These are phyloP conservation scores for Monosporascus sp. DNA, from an alignment of 2,329 filamentous ascomycete species.

Conservation along the genomic window DNA sequence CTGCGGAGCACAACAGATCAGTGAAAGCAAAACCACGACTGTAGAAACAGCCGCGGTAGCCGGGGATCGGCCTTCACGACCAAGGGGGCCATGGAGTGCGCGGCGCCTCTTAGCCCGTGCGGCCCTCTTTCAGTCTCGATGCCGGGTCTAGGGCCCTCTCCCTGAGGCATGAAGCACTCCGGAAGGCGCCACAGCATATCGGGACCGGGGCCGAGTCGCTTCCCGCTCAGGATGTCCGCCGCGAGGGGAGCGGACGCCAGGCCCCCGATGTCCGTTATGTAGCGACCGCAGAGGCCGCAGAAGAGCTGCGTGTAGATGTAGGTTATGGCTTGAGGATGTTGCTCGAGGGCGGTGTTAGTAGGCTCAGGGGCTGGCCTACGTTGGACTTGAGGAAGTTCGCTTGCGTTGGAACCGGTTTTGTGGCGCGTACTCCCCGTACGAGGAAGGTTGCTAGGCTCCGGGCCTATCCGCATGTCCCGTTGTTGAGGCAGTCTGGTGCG, in stretches of 20 bases:
- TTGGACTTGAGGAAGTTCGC: too few relatives aligned
- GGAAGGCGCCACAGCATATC: neutral
- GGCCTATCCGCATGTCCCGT: too few relatives aligned
- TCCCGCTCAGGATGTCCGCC: neutral
- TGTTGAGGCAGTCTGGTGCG: too few relatives aligned
- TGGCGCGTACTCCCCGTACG: too few relatives aligned
- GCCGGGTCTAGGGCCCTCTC: neutral
- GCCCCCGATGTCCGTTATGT: constrained; percentile 3
- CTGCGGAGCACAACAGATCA: neutral
- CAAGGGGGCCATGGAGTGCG: neutral
- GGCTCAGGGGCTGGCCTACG: too few relatives aligned
- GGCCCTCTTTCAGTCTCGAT: neutral
- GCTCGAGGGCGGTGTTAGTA: too few relatives aligned
- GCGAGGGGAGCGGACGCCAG: neutral
- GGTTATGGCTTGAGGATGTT: too few relatives aligned
- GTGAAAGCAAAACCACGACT: constrained; percentile 2
- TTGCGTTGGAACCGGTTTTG: too few relatives aligned
- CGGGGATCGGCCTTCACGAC: neutral
- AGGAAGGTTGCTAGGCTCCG: too few relatives aligned
- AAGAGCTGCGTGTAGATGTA: constrained; percentile 4
- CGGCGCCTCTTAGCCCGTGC: neutral
- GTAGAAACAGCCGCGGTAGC: constrained; percentile 1
- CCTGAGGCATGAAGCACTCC: neutral
- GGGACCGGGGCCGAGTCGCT: neutral
- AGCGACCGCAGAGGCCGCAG: constrained; percentile 4